Evolutionary conservation across 1,284 basidiomycete genomes (phyloP).

Genomic region (Pholiota adiposa): DNA sequence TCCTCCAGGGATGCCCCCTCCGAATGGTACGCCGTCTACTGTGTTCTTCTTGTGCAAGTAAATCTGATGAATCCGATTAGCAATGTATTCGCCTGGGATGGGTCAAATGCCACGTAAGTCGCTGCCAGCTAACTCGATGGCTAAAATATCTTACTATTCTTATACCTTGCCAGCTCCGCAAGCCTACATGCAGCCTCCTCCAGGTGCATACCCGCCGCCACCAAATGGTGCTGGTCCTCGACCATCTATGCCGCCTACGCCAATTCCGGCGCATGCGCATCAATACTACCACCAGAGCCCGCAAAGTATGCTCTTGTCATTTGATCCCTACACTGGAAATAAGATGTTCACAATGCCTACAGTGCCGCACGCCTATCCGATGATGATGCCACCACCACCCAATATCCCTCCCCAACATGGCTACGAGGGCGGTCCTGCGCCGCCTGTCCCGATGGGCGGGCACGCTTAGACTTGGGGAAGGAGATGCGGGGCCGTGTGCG

Average conservation of each 20-base stretch:
- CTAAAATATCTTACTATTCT: slow-evolving; percentile 5
- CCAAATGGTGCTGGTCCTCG: slow-evolving; percentile 75
- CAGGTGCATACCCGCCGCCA: slow-evolving; percentile 70
- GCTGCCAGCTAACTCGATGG: background rate
- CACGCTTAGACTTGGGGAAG: slow-evolving; percentile 45
- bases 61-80: slow-evolving; percentile 37
- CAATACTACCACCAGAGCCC: slow-evolving; percentile 87
- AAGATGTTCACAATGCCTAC: slow-evolving; percentile 33
- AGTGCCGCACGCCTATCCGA: slow-evolving; percentile 85
- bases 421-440: slow-evolving; percentile 71
- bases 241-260: slow-evolving; percentile 85
- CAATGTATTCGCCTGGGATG: slow-evolving; percentile 84
- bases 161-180: slow-evolving; percentile 52
- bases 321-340: slow-evolving; percentile 25
- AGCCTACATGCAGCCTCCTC: slow-evolving; percentile 71
- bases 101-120: slow-evolving; percentile 81
- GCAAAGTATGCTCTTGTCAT: slow-evolving; percentile 64
- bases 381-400: slow-evolving; percentile 85
- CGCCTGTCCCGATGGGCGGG: slow-evolving; percentile 76
- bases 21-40: slow-evolving; percentile 56
- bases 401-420: slow-evolving; percentile 61
- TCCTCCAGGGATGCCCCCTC: slow-evolving; percentile 76
- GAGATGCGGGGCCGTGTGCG: background rate
- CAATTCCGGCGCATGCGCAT: slow-evolving; percentile 81
- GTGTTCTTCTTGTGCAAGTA: slow-evolving; percentile 5